A percentile compares a stretch with the other conserved stretches of the same genome.
These are phyloP conservation scores for Golubevia pallescens DNA, from an alignment of 1,284 basidiomycete genomes.

Conservation along the genomic window DNA sequence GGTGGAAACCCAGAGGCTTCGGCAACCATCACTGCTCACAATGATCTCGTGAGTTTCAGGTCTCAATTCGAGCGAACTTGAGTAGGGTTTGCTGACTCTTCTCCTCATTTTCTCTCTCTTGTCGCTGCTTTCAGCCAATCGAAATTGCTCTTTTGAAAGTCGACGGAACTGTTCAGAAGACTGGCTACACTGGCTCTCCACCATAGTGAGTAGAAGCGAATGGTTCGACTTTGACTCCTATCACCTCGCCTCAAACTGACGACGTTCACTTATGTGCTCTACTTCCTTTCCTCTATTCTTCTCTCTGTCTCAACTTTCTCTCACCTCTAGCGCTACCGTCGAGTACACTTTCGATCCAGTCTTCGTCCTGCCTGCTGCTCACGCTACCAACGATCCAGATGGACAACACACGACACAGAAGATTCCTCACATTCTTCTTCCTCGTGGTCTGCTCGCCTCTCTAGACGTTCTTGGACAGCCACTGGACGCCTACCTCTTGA, in stretches of 20 bases:
- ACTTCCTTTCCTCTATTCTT: no score
- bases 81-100: neutral
- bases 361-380: neutral
- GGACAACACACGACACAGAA: slow-evolving; percentile 16
- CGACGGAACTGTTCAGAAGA: neutral
- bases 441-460: slow-evolving; percentile 33
- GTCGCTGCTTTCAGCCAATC: no score
- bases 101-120: no score
- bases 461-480: slow-evolving; percentile 29
- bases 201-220: neutral
- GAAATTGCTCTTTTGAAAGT: no score
- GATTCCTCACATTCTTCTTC: slow-evolving; percentile 27
- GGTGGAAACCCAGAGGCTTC: neutral
- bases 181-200: neutral
- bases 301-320: no score
- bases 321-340: slow-evolving; percentile 4
- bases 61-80: neutral
- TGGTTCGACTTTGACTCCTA: no score
- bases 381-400: slow-evolving; percentile 8
- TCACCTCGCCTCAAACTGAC: no score
- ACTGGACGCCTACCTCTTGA: slow-evolving; percentile 36
- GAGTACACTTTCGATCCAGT: slow-evolving; percentile 28
- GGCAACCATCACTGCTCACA: neutral
- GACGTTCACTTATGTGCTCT: no score
- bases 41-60: neutral